A percentile compares a stretch with the other conserved stretches of the same genome.
phyloP scores from a whole-genome alignment of 192 early-diverging fungal genomes.

The Obelidium mucronatum region DNA sequence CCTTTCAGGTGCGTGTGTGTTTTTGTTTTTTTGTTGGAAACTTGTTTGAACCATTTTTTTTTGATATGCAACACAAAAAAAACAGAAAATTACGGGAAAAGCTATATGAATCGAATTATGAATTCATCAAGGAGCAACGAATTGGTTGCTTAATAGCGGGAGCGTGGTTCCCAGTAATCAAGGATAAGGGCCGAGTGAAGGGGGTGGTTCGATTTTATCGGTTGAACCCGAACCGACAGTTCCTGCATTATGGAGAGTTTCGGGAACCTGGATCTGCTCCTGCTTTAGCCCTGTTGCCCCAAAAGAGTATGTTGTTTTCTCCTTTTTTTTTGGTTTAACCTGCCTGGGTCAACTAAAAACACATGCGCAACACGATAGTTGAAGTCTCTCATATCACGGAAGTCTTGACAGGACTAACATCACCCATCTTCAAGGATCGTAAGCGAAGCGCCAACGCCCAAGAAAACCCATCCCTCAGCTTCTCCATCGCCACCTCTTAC shows the following conservation, averaged over 20 bases:
- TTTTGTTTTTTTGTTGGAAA: slow-evolving; percentile 16
- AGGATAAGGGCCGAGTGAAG: slow-evolving; percentile 47
- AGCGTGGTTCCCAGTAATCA: slow-evolving; percentile 72
- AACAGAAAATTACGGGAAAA: slow-evolving; percentile 70
- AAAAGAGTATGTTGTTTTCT: slow-evolving; percentile 58
- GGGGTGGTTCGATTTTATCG: slow-evolving; percentile 62
- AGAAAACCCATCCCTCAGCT: slow-evolving; percentile 48
- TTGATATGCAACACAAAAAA: too few species aligned
- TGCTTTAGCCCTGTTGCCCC: slow-evolving; percentile 48
- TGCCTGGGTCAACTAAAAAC: neutral
- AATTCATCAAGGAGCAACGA: slow-evolving; percentile 74
- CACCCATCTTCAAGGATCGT: slow-evolving; percentile 47
- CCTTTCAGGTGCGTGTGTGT: slow-evolving; percentile 61
- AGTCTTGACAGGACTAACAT: slow-evolving; percentile 49
- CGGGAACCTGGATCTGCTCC: slow-evolving; percentile 47
- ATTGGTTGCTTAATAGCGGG: slow-evolving; percentile 67
- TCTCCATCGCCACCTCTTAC: slow-evolving; percentile 54
- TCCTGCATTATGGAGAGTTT: slow-evolving; percentile 75
- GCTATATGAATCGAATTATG: slow-evolving; percentile 73
- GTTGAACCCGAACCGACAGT: slow-evolving; percentile 63
- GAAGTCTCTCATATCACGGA: slow-evolving; percentile 57
- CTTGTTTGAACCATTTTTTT: neutral
- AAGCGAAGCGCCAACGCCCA: slow-evolving; percentile 4
- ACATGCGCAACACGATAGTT: slow-evolving; percentile 39
- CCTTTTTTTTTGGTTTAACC: neutral